phyloP scores from a whole-genome alignment of 1,284 basidiomycete species.

The Xanthoconium separans region DNA sequence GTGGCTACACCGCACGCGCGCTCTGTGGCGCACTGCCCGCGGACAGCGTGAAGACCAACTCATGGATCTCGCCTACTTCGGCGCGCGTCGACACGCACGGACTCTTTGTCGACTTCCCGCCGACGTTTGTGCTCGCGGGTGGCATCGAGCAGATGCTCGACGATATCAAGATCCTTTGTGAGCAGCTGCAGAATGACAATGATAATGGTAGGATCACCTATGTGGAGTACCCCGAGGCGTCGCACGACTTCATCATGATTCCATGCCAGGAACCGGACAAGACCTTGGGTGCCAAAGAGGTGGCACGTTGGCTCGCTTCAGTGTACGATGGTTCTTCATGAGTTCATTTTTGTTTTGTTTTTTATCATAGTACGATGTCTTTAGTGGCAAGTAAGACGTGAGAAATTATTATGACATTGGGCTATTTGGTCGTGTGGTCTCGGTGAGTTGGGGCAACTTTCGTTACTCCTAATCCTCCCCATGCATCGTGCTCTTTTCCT shows the following conservation, averaged over 20 bases:
- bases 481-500: too few relatives aligned
- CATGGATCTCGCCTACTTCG: conserved; percentile 1
- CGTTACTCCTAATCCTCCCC: too few relatives aligned
- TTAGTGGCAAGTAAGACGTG: too few relatives aligned
- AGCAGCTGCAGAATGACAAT: neutral
- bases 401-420: too few relatives aligned
- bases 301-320: too few relatives aligned
- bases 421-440: too few relatives aligned
- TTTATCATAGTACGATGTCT: too few relatives aligned
- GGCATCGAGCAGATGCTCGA: neutral
- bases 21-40: neutral
- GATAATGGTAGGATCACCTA: neutral
- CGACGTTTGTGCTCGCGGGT: neutral
- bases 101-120: neutral
- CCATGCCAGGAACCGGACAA: neutral
- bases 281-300: conserved; percentile 1
- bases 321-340: too few relatives aligned
- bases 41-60: neutral
- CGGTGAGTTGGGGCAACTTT: too few relatives aligned
- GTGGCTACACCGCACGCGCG: conserved; percentile 1
- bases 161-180: neutral
- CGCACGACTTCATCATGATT: neutral
- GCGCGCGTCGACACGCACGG: neutral
- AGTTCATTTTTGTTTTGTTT: too few relatives aligned
- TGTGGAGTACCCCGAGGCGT: neutral